A percentile compares a stretch with the other conserved stretches of the same genome.
These are phyloP conservation scores for Saccharomyces cerevisiae DNA, from an alignment of 805 yeast species.

Conservation along the genomic window DNA sequence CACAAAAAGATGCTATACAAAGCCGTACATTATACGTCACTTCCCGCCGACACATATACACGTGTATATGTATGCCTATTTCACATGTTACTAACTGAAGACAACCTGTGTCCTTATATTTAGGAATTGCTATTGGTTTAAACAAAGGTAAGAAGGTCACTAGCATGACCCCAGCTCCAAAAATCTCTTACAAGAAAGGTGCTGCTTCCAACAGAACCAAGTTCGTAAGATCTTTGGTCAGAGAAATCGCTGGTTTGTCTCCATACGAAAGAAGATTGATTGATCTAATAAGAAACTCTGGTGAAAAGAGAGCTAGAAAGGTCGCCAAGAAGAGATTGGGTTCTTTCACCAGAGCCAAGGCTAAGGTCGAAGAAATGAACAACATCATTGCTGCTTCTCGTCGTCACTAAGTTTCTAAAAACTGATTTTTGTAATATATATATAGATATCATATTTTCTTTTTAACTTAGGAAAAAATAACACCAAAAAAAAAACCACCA, in stretches of 20 bases:
- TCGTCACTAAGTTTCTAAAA: slow-evolving; percentile 54
- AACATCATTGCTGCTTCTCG: slow-evolving; percentile 93
- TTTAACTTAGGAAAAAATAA: neutral
- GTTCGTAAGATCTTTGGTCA: slow-evolving; percentile 90
- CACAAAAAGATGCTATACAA: neutral
- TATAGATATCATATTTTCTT: neutral
- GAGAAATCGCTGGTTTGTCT: slow-evolving; percentile 97
- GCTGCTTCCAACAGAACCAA: slow-evolving; percentile 89
- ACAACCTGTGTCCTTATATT: slow-evolving; percentile 15
- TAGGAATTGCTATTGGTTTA: slow-evolving; percentile 92
- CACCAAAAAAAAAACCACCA: neutral
- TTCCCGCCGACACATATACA: neutral
- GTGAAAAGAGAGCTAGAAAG: slow-evolving; percentile 99
- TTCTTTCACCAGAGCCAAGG: slow-evolving; percentile 98
- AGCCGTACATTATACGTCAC: neutral
- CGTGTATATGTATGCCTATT: neutral
- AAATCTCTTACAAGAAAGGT: slow-evolving; percentile 94
- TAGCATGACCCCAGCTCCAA: slow-evolving; percentile 74
- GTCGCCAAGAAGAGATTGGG: slow-evolving; percentile 99
- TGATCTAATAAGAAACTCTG: slow-evolving; percentile 98
- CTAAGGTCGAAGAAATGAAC: slow-evolving; percentile 98
- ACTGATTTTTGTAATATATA: neutral
- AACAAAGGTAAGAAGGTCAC: slow-evolving; percentile 99
- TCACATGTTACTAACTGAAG: slow-evolving; percentile 29
- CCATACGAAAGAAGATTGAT: slow-evolving; percentile 99